Conservation (phyloP, 2,329 filamentous ascomycete genomes). For the Diaporthe velutina region DNA sequence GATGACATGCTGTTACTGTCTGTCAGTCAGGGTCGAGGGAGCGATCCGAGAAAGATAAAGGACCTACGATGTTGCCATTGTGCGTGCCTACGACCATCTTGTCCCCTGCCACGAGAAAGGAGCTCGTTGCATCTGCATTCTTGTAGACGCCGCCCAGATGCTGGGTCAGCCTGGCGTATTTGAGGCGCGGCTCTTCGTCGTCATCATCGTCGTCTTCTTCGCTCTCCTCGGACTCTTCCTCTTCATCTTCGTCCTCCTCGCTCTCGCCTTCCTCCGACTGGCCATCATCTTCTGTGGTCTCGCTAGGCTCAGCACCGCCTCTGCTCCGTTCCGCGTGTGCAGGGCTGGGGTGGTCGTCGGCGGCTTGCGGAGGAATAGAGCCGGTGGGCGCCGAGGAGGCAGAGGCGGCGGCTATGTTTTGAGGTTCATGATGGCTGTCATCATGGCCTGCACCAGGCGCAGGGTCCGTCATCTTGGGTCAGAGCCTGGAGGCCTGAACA, state of each 20-base stretch:
- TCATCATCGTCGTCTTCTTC: slow-evolving; percentile 82
- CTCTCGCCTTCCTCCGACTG: slow-evolving; percentile 47
- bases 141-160: slow-evolving; percentile 86
- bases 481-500: slow-evolving; percentile 37
- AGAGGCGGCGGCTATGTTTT: slow-evolving; percentile 5
- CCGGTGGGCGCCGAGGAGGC: neutral
- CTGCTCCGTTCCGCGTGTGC: neutral
- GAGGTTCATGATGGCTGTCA: slow-evolving; percentile 26
- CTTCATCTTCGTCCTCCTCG: slow-evolving; percentile 58
- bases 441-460: slow-evolving; percentile 36
- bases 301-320: neutral
- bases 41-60: neutral
- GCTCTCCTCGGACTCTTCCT: slow-evolving; percentile 62
- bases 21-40: slow-evolving; percentile 45
- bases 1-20: slow-evolving; percentile 77
- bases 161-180: slow-evolving; percentile 89
- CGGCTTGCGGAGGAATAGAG: neutral
- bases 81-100: slow-evolving; percentile 98
- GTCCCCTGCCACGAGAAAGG: slow-evolving; percentile 91
- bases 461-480: slow-evolving; percentile 40
- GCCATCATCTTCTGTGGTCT: slow-evolving; percentile 25
- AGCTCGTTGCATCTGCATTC: slow-evolving; percentile 94
- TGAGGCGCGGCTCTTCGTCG: slow-evolving; percentile 93
- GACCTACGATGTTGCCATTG: slow-evolving; percentile 91
- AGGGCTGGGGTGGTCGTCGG: neutral